Base-by-base conservation (phyloP, 2,329 filamentous ascomycete genomes). In the Pezicula rhizophila region DNA sequence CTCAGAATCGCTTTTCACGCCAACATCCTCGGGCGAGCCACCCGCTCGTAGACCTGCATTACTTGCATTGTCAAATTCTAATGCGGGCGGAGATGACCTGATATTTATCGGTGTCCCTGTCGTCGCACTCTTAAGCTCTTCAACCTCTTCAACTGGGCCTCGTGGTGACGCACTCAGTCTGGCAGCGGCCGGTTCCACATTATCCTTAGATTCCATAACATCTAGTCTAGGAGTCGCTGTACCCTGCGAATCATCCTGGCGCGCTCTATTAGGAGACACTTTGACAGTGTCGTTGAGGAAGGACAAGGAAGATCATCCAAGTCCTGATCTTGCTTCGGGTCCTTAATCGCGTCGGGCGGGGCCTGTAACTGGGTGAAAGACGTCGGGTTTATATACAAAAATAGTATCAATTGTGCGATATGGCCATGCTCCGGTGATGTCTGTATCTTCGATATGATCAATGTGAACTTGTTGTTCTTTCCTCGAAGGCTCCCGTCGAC, bases 1-100 rank as follows among this genome's bases (percentile, higher is more conserved):
- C 61, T 87, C 84, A 1, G 84, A 87, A 58, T 84, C 81, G 60
- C 76, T 80, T 51, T 83, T 82, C 50, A 51, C 54, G n/a, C 50
- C 59, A 37, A 40, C 42, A 48, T 38, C 44, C 28, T 56, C 55
- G 18, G 42, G 46, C 28, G 45, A 33, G 10, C 37, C 48, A 44
- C 54, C 54, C 6, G 23, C 23, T 20, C 48, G 48, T 25, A 47
- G 46, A 42, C 59, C 57, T 25, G 55, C 26, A 28, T 59, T 53
- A 53, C 58, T 61, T 4, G 48, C 38, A 37, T 42, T 46, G 39
- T 57, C 49, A n/a, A 53, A 50, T 47, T 44, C 35, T 38, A 56
- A 39, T n/a, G 49, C 46, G 20, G 62, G 62, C 34, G 62, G 63
- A 12, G 62, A 64, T 46, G 61, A 64, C 49, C 52, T 54, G 50